phyloP scores from a whole-genome alignment of 257 asterid genomes.

The Ilex asprella region DNA sequence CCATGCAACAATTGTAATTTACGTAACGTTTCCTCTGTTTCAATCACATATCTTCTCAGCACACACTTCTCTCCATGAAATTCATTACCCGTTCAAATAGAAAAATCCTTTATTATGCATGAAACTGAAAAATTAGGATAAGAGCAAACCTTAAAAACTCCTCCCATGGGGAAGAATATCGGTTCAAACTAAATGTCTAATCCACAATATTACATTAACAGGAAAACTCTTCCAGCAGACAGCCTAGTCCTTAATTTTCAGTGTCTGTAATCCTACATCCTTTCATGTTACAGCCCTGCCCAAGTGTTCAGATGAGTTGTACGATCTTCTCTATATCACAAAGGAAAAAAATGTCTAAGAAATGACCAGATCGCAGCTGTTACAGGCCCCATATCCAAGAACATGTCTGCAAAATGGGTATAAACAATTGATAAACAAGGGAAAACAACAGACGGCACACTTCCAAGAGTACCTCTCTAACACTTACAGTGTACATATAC shows the following conservation, averaged over 20 bases:
- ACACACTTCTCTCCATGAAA: too few relatives aligned
- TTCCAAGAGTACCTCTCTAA: conserved; percentile 23
- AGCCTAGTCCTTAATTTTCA: conserved; percentile 3
- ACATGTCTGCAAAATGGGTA: conserved; percentile 11
- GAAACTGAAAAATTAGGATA: too few relatives aligned
- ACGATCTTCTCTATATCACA: conserved; percentile 13
- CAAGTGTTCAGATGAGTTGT: conserved; percentile 9
- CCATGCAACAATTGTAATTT: too few relatives aligned
- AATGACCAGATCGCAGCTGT: conserved; percentile 16
- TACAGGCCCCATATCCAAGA: conserved; percentile 14
- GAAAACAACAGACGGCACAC: conserved; percentile 17
- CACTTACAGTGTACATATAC: conserved; percentile 18
- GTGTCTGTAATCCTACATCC: conserved; percentile 10
- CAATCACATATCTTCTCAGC: too few relatives aligned
- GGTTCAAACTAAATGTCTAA: too few relatives aligned
- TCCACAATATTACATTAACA: conserved; percentile 2
- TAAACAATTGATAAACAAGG: conserved; percentile 15
- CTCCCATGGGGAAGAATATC: too few relatives aligned
- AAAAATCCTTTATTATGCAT: too few relatives aligned
- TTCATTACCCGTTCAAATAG: too few relatives aligned
- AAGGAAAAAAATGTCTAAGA: conserved; percentile 7
- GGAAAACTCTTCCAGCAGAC: conserved; percentile 1
- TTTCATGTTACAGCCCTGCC: conserved; percentile 2
- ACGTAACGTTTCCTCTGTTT: too few relatives aligned
- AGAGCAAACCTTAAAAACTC: too few relatives aligned